A percentile compares a stretch with the other conserved stretches of the same genome.
These are phyloP conservation scores for Coniophora puteana DNA, from an alignment of 1,284 basidiomycete species.

Conservation along the genomic window DNA sequence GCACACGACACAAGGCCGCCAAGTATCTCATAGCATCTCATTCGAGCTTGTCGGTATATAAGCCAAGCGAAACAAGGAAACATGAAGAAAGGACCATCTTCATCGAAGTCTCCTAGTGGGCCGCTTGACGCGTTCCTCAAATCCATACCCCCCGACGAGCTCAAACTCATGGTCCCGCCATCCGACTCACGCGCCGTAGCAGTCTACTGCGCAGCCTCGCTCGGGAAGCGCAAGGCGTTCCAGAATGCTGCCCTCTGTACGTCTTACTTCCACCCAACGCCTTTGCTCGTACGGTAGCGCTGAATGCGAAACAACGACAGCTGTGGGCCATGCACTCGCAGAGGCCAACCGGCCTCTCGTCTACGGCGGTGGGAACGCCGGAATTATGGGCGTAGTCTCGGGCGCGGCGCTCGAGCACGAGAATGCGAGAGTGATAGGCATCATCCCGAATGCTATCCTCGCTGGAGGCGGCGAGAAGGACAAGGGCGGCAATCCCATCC, in stretches of 20 bases:
- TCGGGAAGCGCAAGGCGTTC: constrained; percentile 61
- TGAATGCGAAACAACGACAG: too few relatives aligned
- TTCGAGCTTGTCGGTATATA: too few relatives aligned
- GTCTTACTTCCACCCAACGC: constrained; percentile 28
- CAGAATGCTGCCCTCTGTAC: constrained; percentile 66
- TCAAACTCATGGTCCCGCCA: constrained; percentile 25
- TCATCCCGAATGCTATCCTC: constrained; percentile 78
- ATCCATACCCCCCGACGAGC: constrained; percentile 7
- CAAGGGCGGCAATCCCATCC: constrained; percentile 32
- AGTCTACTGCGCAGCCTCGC: constrained; percentile 78
- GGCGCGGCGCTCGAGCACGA: constrained; percentile 54
- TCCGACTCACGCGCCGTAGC: constrained; percentile 48
- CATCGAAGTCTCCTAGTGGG: too few relatives aligned
- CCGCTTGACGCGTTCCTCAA: too few relatives aligned
- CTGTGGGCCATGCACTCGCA: constrained; percentile 74
- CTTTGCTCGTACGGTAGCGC: constrained; percentile 4
- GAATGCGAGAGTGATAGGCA: constrained; percentile 77
- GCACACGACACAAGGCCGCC: too few relatives aligned
- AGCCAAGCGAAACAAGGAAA: too few relatives aligned
- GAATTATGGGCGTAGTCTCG: constrained; percentile 87
- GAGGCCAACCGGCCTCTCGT: constrained; percentile 63
- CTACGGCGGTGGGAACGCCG: constrained; percentile 83
- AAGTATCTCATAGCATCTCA: too few relatives aligned
- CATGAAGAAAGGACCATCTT: too few relatives aligned
- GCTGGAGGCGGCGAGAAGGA: constrained; percentile 60